Evolutionary conservation across 805 yeast genomes (phyloP).

Genomic region (Saturnispora sanitii): DNA sequence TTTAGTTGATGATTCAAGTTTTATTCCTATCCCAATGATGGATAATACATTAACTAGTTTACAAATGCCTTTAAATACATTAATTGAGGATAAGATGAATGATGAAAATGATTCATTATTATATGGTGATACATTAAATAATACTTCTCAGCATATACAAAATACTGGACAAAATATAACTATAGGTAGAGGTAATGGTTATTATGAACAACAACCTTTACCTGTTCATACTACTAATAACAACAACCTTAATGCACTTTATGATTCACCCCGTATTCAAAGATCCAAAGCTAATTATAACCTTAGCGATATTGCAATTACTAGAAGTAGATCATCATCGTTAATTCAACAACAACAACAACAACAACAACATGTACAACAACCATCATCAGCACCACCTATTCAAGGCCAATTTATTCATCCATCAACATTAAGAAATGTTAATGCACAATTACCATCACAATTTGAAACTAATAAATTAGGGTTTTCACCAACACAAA

Average conservation of each 20-base stretch:
- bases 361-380: background rate
- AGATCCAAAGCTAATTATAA: slow-evolving; percentile 45
- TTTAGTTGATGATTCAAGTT: background rate
- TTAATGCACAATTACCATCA: background rate
- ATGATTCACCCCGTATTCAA: slow-evolving; percentile 16
- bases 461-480: background rate
- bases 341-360: background rate
- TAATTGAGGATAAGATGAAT: slow-evolving; percentile 6
- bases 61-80: slow-evolving; percentile 8
- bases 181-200: too few species aligned
- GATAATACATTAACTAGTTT: background rate
- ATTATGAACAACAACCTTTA: too few species aligned
- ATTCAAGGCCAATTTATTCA: background rate
- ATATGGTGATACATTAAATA: slow-evolving; percentile 5
- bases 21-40: background rate
- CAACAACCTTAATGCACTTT: slow-evolving; percentile 8
- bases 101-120: background rate
- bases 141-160: too few species aligned
- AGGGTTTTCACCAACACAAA: too few species aligned
- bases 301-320: slow-evolving; percentile 42
- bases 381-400: background rate
- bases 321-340: slow-evolving; percentile 8
- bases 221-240: too few species aligned
- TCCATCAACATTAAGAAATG: background rate
- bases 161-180: too few species aligned